Base-by-base conservation (phyloP, 768 basidiomycete genomes). In the Termitomyces titanicus region DNA sequence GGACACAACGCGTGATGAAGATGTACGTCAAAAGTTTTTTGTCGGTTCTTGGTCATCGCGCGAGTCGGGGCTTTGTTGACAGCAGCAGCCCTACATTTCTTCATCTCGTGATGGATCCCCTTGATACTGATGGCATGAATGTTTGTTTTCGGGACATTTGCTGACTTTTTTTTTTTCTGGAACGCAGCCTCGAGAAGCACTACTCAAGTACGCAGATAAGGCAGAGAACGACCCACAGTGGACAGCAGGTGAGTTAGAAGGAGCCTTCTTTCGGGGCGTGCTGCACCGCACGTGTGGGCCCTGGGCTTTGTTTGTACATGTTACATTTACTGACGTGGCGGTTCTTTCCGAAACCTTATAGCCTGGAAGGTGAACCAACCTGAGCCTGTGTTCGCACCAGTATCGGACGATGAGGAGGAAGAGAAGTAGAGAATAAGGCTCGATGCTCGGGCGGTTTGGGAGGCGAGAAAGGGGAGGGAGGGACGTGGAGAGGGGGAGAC, bases 281-380 rank as follows among this genome's bases (percentile, higher is more conserved):
- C 38, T 44, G 53, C 35, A 52, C 46, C 42, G 66, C 73, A 73
- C 71, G 72, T 72, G 73, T 65, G 58, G 63, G 57, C 60, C 63
- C 64, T 63, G 42, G 56, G 68, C 62, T 64, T 53, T 72, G 51
- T 76, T 71, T 80, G 70, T 63, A 61, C 68, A 61, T 73, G 64
- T 72, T 83, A 70, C 76, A 69, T 68, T 76, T 72, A 63, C 81
- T 85, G 82, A 86, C 83, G 83, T 85, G 82, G 79, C 83, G 74
- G 76, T 75, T 74, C 69, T 76, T 72, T 70, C 74, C 77, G 79
- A 74, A 74, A 74, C 73, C 71, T 74, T 78, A 63, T 70, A 94
- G 92, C 93, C 37, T 94, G 93, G 92, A 82, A 78, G 72, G 71
- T 76, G 64, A 94, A 88, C 72, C 92, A 95, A 68, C 92, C 94